Evolutionary conservation across 257 asterid genomes (phyloP).

Genomic region (Schizonepeta tenuifolia): DNA sequence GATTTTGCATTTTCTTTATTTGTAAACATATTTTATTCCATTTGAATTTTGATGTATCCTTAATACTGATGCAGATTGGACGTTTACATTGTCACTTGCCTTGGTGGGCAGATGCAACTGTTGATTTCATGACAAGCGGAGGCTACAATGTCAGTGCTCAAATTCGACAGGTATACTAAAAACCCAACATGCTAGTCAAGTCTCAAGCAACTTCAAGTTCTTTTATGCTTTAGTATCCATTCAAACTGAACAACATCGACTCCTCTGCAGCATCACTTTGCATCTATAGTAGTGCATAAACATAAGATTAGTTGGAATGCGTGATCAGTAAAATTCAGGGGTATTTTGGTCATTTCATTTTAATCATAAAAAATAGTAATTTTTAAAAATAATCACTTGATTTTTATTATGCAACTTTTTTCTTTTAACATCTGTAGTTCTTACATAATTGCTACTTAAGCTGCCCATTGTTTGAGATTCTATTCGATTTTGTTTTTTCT

Average conservation of each 20-base stretch:
- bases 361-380: too few species aligned
- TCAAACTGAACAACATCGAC: background rate
- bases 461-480: too few species aligned
- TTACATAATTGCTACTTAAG: too few species aligned
- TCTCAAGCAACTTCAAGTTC: background rate
- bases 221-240: background rate
- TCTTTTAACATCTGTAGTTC: too few species aligned
- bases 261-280: background rate
- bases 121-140: conserved; percentile 89
- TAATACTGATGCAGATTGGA: conserved; percentile 60
- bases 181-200: background rate
- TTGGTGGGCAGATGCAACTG: conserved; percentile 95
- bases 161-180: conserved; percentile 51
- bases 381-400: too few species aligned
- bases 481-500: too few species aligned
- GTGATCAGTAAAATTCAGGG: background rate
- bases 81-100: conserved; percentile 85
- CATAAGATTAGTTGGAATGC: background rate
- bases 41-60: background rate
- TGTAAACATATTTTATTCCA: background rate
- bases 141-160: conserved; percentile 72
- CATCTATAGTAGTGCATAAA: background rate
- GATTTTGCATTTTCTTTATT: background rate
- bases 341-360: too few species aligned
- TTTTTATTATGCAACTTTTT: too few species aligned